Percentiles rank a stretch among this genome's conserved stretches.
Evolutionary conservation across 2,329 filamentous ascomycete genomes (phyloP).

Genomic region (Dothidotthia symphoricarpi): DNA sequence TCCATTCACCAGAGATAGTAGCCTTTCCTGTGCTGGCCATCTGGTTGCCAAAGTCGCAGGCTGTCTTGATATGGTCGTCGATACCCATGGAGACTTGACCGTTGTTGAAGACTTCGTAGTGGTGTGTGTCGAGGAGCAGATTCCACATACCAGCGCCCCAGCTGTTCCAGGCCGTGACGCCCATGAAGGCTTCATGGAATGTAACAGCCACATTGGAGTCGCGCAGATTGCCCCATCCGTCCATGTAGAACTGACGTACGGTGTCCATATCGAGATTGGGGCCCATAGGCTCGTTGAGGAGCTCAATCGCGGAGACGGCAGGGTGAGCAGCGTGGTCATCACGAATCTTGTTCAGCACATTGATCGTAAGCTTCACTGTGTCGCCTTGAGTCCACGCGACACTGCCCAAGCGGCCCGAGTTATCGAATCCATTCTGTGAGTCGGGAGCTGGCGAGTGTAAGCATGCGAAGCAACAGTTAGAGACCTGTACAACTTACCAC

Average conservation of each 20-base stretch:
- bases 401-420: slow-evolving; percentile 55
- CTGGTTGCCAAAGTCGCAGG: slow-evolving; percentile 46
- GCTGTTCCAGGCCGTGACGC: slow-evolving; percentile 46
- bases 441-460: slow-evolving; percentile 48
- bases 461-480: background rate
- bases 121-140: slow-evolving; percentile 49
- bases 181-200: slow-evolving; percentile 51
- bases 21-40: slow-evolving; percentile 49
- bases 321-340: slow-evolving; percentile 48
- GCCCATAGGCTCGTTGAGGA: slow-evolving; percentile 51
- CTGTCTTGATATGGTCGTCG: slow-evolving; percentile 42
- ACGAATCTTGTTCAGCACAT: slow-evolving; percentile 48
- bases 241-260: slow-evolving; percentile 49
- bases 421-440: slow-evolving; percentile 68
- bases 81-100: slow-evolving; percentile 40
- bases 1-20: slow-evolving; percentile 51
- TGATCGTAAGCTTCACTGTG: slow-evolving; percentile 42
- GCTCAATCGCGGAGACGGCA: slow-evolving; percentile 48
- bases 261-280: slow-evolving; percentile 44
- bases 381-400: slow-evolving; percentile 50
- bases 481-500: slow-evolving; percentile 48
- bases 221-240: slow-evolving; percentile 49
- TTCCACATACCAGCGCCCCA: slow-evolving; percentile 48
- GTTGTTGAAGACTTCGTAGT: slow-evolving; percentile 50
- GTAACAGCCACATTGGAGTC: slow-evolving; percentile 44